Percentiles rank a stretch among this genome's conserved stretches.
Evolutionary conservation across 148 eudicot genomes (phyloP).

Genomic region (Rhododendron simsii): DNA sequence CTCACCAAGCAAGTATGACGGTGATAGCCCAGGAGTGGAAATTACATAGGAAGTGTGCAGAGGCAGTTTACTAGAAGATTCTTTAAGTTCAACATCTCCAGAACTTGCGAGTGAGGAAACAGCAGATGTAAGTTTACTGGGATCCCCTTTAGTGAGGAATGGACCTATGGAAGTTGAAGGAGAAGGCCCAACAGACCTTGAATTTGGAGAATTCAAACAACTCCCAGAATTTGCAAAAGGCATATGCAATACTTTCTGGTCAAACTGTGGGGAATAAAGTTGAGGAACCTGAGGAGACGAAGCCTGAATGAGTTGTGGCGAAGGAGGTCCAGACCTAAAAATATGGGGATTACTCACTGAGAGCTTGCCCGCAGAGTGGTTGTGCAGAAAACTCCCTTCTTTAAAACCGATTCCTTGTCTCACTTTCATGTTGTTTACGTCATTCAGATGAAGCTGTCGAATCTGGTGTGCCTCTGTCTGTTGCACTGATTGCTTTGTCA

Average conservation of each 20-base stretch:
- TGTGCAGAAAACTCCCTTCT: conserved; percentile 5
- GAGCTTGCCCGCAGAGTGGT: neutral
- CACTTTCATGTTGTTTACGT: neutral
- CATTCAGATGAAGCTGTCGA: neutral
- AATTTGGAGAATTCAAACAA: neutral
- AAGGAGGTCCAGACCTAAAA: conserved; percentile 1
- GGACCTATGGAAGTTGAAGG: conserved; percentile 3
- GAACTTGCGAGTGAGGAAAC: neutral
- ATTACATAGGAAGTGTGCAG: neutral
- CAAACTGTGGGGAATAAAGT: neutral
- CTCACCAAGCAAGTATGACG: neutral
- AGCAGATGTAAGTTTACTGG: neutral
- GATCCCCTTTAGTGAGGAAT: neutral
- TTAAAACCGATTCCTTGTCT: neutral
- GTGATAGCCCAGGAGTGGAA: conserved; percentile 11
- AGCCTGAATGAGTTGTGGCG: neutral
- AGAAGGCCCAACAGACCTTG: neutral
- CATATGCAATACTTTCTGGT: neutral
- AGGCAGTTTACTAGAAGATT: neutral
- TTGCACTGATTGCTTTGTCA: neutral
- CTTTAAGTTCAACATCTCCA: neutral
- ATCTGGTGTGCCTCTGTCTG: neutral
- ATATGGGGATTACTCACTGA: neutral
- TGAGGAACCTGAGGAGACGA: conserved; percentile 1
- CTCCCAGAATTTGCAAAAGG: neutral